Base-by-base conservation (phyloP, 352 stramenopile genomes). In the Phytopythium mirpurense region DNA sequence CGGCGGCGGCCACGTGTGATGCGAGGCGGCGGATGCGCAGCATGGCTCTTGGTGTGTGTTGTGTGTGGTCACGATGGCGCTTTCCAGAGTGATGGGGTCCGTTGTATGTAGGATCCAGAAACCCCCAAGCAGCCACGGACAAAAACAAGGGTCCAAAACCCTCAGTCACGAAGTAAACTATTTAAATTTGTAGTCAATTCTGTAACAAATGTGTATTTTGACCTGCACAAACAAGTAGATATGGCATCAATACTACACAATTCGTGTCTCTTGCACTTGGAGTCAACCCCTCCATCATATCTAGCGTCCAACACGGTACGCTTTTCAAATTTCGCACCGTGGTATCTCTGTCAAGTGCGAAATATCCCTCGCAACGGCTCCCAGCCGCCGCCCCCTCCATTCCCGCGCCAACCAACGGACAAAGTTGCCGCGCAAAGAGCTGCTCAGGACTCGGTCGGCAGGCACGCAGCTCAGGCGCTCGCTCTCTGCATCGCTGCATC, bases 21-120 rank as follows among this genome's bases (percentile, higher is more conserved):
- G 44, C 44, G 44, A 51, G 16, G 44, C 44, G 44, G 44, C n/a
- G 44, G 44, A 51, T 51, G 29, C 44, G 44, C 44, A 51, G 27
- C 44, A 51, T 51, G 44, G 3, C 37, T n/a, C n/a, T n/a, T n/a
- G n/a, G n/a, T n/a, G n/a, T n/a, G n/a, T n/a, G n/a, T n/a, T n/a
- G n/a, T n/a, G n/a, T n/a, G 32, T 16, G 32, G 6, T 36, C 32
- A 15, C 32, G 32, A 15, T 23, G 27, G 26, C 26, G 26, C 11
- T 34, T 50, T 50, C 15, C 16, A 14, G 43, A 50, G 40, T 45
- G 40, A 45, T 10, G 40, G 37, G 34, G 14, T n/a, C n/a, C n/a
- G n/a, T n/a, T n/a, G n/a, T n/a, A n/a, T n/a, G n/a, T n/a, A n/a
- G n/a, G n/a, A n/a, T n/a, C n/a, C n/a, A n/a, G n/a, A n/a, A n/a